Evolutionary conservation across 345 rosid genomes (phyloP).

Genomic region (Melaleuca quinquenervia): DNA sequence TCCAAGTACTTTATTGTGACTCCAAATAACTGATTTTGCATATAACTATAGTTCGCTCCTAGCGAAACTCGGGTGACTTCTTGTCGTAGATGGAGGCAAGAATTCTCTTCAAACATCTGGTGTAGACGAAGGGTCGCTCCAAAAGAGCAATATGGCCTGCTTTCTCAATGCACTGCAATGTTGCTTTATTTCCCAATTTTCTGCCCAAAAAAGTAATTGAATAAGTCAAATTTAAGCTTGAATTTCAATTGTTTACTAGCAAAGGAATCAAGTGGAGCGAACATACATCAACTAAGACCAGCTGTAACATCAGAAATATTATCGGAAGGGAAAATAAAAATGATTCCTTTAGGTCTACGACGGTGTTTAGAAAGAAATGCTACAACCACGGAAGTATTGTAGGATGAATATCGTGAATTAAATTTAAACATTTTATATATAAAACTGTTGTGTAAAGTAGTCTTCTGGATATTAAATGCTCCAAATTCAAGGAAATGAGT

Average conservation of each 20-base stretch:
- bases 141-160: neutral
- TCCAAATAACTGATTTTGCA: neutral
- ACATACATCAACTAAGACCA: neutral
- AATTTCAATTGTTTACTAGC: neutral
- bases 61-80: neutral
- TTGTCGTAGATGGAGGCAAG: neutral
- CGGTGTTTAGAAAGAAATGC: neutral
- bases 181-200: slow-evolving; percentile 1
- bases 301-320: neutral
- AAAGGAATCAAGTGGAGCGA: neutral
- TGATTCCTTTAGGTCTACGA: neutral
- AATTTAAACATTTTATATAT: neutral
- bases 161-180: neutral
- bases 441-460: neutral
- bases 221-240: neutral
- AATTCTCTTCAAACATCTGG: neutral
- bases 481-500: neutral
- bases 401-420: neutral
- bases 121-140: slow-evolving; percentile 1
- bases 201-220: neutral
- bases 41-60: neutral
- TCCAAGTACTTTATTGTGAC: neutral
- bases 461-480: neutral
- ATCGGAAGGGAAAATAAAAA: neutral
- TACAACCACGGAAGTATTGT: neutral